phyloP scores from a whole-genome alignment of 345 rosid species.

The Arabis alpina region DNA sequence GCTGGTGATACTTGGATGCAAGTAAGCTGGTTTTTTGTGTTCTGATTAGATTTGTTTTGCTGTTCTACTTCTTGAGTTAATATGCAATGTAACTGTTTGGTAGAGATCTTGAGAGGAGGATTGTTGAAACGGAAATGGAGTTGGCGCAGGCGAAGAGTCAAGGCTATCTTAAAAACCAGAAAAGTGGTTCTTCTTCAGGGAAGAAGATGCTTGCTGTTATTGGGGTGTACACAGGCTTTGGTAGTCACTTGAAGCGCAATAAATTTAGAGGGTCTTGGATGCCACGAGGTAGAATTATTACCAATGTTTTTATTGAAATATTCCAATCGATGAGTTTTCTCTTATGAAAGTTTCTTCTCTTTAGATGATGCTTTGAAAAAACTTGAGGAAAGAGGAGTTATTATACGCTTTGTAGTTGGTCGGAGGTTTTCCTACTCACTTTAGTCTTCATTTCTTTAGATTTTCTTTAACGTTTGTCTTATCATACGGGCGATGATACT shows the following conservation, averaged over 20 bases:
- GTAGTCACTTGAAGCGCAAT: slow-evolving; percentile 78
- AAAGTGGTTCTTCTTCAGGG: slow-evolving; percentile 54
- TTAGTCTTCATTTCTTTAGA: not conserved
- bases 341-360: not conserved
- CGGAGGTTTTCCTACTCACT: slow-evolving; percentile 67
- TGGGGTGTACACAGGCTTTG: slow-evolving; percentile 95
- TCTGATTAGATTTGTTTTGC: not conserved
- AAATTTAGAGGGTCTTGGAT: slow-evolving; percentile 90
- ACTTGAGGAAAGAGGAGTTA: slow-evolving; percentile 91
- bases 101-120: slow-evolving; percentile 91
- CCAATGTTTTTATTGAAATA: not conserved
- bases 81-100: slow-evolving; percentile 22
- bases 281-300: slow-evolving; percentile 67
- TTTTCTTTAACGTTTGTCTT: not conserved
- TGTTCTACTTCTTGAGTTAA: not conserved
- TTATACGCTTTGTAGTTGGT: slow-evolving; percentile 92
- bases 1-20: slow-evolving; percentile 80
- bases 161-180: slow-evolving; percentile 66
- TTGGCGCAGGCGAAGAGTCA: slow-evolving; percentile 94
- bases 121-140: slow-evolving; percentile 96
- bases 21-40: slow-evolving; percentile 54
- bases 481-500: slow-evolving; percentile 9
- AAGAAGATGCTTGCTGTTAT: slow-evolving; percentile 83
- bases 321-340: not conserved
- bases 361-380: slow-evolving; percentile 77